Conservation (phyloP, 345 rosid genomes). For the Lepidium sativum region DNA sequence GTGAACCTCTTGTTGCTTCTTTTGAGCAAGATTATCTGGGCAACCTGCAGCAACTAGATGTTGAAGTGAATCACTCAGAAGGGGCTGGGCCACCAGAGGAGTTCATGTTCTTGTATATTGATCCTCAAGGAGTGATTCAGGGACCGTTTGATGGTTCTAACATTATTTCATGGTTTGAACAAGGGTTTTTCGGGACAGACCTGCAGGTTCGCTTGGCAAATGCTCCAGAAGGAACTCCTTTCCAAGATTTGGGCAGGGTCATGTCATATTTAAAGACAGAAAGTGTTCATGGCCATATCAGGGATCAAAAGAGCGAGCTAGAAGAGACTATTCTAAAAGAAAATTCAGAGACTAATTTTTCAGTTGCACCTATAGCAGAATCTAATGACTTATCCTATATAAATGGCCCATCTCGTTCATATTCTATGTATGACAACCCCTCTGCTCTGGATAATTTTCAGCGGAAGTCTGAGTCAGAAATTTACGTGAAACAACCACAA, state of each 20-base stretch:
- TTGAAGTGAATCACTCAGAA: conserved; percentile 11
- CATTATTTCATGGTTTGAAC: conserved; percentile 79
- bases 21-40: conserved; percentile 25
- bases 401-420: conserved; percentile 16
- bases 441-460: conserved; percentile 34
- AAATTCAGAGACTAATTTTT: conserved; percentile 31
- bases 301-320: conserved; percentile 22
- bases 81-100: conserved; percentile 41
- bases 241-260: conserved; percentile 54
- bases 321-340: conserved; percentile 37
- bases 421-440: neutral
- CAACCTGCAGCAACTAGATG: conserved; percentile 13
- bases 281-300: conserved; percentile 11
- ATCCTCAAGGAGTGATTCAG: conserved; percentile 80
- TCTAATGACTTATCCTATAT: conserved; percentile 27
- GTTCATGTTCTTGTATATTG: conserved; percentile 61
- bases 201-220: conserved; percentile 66
- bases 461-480: conserved; percentile 36
- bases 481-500: conserved; percentile 27
- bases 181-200: conserved; percentile 86
- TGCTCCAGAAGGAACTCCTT: conserved; percentile 69
- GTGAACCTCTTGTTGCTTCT: conserved; percentile 21
- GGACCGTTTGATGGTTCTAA: conserved; percentile 80
- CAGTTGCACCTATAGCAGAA: conserved; percentile 29
- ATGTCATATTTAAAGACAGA: conserved; percentile 52